These are phyloP conservation scores for Colletotrichum somersetense DNA, from an alignment of 2,329 filamentous ascomycete species.

Conservation along the genomic window DNA sequence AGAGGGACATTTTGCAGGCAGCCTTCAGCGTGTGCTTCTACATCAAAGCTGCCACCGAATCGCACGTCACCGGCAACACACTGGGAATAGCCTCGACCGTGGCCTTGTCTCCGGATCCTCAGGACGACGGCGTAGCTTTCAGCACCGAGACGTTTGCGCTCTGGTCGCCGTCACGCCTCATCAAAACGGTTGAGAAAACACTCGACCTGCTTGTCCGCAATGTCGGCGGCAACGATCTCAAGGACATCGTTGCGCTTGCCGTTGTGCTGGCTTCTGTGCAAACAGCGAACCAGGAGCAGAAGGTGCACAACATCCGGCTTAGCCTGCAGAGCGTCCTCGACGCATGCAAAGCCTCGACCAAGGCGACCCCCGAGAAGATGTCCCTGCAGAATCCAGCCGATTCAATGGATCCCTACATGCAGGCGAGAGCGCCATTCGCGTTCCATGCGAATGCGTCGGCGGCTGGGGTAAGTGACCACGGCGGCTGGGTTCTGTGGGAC, in stretches of 20 bases:
- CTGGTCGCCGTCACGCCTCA: constrained; percentile 58
- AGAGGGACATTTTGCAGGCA: constrained; percentile 67
- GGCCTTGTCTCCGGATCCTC: constrained; percentile 52
- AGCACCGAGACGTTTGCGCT: constrained; percentile 54
- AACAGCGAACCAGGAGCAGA: constrained; percentile 54
- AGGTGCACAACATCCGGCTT: constrained; percentile 56
- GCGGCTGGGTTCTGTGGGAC: constrained; percentile 56
- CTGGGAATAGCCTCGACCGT: constrained; percentile 42
- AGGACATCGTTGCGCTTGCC: constrained; percentile 63
- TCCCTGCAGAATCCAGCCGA: constrained; percentile 38
- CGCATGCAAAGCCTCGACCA: constrained; percentile 58
- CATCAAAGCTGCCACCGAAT: constrained; percentile 54
- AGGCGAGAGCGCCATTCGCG: constrained; percentile 44
- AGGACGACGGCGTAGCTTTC: constrained; percentile 52
- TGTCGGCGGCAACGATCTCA: constrained; percentile 63
- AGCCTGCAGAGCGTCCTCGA: constrained; percentile 59
- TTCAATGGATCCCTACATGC: constrained; percentile 42
- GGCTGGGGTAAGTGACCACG: constrained; percentile 47
- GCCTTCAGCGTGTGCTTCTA: constrained; percentile 69
- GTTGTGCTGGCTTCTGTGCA: constrained; percentile 62
- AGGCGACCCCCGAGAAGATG: constrained; percentile 56
- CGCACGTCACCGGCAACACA: constrained; percentile 34
- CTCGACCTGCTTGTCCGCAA: constrained; percentile 60
- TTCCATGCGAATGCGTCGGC: constrained; percentile 49
- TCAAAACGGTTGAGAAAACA: constrained; percentile 60